Conservation (phyloP, 106 monocot species). For the Dioscorea alata region DNA sequence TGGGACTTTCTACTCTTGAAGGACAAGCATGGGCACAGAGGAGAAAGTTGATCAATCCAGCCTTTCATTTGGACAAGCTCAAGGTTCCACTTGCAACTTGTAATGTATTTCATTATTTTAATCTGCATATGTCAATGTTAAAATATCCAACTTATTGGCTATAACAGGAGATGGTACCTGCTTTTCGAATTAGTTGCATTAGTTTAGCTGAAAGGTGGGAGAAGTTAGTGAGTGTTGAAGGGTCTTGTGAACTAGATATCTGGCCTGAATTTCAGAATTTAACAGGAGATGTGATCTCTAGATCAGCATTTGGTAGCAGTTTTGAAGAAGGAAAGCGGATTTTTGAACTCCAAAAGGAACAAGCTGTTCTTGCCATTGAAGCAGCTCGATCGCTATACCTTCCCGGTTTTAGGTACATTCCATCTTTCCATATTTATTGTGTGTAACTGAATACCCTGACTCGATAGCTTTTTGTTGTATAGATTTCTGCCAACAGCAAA, state of each 20-base stretch:
- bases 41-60: constrained; percentile 39
- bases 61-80: constrained; percentile 48
- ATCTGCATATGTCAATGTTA: no score
- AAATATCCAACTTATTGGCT: not conserved
- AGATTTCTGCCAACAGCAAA: constrained; percentile 30
- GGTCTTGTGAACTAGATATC: constrained; percentile 45
- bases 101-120: no score
- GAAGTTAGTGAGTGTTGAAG: constrained; percentile 1
- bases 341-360: constrained; percentile 60
- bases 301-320: constrained; percentile 63
- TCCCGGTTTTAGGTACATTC: constrained; percentile 36
- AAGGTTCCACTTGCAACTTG: constrained; percentile 22
- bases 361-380: constrained; percentile 18
- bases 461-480: not conserved
- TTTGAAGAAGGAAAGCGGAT: constrained; percentile 60
- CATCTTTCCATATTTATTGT: not conserved
- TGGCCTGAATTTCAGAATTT: constrained; percentile 60
- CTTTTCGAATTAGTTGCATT: constrained; percentile 36
- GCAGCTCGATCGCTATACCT: constrained; percentile 18
- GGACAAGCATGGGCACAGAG: constrained; percentile 48
- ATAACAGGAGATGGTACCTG: constrained; percentile 49
- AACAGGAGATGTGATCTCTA: constrained; percentile 55
- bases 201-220: constrained; percentile 48
- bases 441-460: not conserved
- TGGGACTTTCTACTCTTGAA: constrained; percentile 26